Evolutionary conservation across 352 stramenopile genomes (phyloP).

Genomic region (Phytophthora crassamura): DNA sequence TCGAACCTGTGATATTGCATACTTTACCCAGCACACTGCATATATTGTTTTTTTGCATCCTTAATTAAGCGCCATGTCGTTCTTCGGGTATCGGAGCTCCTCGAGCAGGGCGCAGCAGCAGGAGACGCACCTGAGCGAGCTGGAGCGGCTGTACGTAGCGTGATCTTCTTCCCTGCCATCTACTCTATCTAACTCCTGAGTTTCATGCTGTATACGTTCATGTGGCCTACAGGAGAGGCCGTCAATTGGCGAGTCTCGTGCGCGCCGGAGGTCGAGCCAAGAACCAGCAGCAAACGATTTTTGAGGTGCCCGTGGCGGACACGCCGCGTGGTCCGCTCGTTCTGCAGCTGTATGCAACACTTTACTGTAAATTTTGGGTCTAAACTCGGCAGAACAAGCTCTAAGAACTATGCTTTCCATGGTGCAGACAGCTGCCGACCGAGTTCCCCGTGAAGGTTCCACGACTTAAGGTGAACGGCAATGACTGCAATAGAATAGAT

Average conservation of each 20-base stretch:
- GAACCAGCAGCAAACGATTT: constrained; percentile 88
- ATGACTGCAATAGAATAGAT: not conserved
- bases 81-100: constrained; percentile 73
- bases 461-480: constrained; percentile 53
- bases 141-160: constrained; percentile 74
- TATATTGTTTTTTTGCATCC: constrained; percentile 15
- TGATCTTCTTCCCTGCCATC: constrained; percentile 1
- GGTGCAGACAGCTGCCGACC: constrained; percentile 62
- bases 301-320: constrained; percentile 75
- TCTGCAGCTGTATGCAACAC: constrained; percentile 52
- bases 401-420: constrained; percentile 8
- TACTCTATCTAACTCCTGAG: not conserved
- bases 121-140: constrained; percentile 83
- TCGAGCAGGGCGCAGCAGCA: constrained; percentile 53
- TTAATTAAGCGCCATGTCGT: constrained; percentile 55
- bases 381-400: not conserved
- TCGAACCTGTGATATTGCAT: not conserved
- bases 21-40: not conserved
- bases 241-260: constrained; percentile 83
- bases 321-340: constrained; percentile 56
- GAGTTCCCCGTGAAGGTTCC: constrained; percentile 80
- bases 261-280: constrained; percentile 80
- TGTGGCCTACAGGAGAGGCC: constrained; percentile 55
- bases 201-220: constrained; percentile 8
- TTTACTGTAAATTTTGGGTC: not conserved